phyloP scores from a whole-genome alignment of 1,284 basidiomycete species.

The Inonotus hispidus region DNA sequence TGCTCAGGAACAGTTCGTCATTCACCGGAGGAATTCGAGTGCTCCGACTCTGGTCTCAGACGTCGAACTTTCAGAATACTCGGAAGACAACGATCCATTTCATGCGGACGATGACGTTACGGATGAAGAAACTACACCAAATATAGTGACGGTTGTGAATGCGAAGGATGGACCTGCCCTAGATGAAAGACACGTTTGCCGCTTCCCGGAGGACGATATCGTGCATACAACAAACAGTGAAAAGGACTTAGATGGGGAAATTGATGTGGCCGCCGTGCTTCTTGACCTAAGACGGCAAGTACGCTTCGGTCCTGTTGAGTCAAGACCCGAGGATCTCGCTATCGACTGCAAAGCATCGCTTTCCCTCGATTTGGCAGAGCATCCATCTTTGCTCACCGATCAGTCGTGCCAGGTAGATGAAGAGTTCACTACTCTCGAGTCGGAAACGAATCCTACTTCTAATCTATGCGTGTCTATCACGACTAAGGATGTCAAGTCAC shows the following conservation, averaged over 20 bases:
- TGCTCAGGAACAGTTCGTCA: slow-evolving; percentile 5
- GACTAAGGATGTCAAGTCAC: background rate
- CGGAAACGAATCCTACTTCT: background rate
- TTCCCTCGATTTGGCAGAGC: background rate
- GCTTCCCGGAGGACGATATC: background rate
- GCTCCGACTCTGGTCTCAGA: slow-evolving; percentile 16
- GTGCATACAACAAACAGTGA: background rate
- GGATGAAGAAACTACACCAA: background rate
- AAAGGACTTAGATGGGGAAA: slow-evolving; percentile 8
- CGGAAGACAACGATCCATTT: slow-evolving; percentile 14
- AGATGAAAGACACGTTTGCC: background rate
- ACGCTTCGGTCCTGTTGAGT: slow-evolving; percentile 7
- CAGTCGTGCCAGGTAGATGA: background rate
- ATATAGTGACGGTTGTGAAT: background rate
- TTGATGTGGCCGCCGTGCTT: slow-evolving; percentile 17
- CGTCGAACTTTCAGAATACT: slow-evolving; percentile 15
- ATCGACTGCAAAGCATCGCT: background rate
- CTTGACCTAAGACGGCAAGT: slow-evolving; percentile 17
- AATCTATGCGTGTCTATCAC: background rate
- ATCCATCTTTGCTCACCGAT: background rate
- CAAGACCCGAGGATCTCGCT: slow-evolving; percentile 1
- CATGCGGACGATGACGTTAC: slow-evolving; percentile 3
- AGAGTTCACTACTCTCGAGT: background rate
- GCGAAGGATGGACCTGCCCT: background rate
- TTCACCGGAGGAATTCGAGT: slow-evolving; percentile 5